These are phyloP conservation scores for Pestalotiopsis sp. DNA, from an alignment of 2,329 filamentous ascomycete genomes.

Conservation along the genomic window DNA sequence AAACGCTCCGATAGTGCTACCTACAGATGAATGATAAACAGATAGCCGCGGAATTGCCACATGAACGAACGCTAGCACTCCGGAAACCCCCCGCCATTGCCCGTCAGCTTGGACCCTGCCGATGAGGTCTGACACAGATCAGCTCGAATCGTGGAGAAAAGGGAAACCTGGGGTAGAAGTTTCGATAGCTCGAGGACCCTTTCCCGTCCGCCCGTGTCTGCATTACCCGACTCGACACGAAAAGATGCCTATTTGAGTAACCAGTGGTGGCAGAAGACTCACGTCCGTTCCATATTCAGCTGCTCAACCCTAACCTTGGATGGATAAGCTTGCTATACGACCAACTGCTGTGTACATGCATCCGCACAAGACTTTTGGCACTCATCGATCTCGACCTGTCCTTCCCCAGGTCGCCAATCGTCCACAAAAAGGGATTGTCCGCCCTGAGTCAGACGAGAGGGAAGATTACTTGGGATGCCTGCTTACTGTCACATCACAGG, in stretches of 20 bases:
- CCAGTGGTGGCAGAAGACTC: neutral
- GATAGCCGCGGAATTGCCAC: neutral
- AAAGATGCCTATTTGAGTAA: neutral
- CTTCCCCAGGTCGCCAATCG: neutral
- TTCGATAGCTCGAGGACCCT: neutral
- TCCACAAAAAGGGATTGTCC: neutral
- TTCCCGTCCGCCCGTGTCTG: neutral
- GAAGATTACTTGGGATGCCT: neutral
- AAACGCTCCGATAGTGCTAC: neutral
- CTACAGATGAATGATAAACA: too few relatives aligned
- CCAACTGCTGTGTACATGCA: neutral
- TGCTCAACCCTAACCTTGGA: neutral
- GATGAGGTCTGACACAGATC: neutral
- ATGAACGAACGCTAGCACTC: neutral
- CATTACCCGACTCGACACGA: neutral
- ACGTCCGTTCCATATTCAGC: neutral
- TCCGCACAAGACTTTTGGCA: neutral
- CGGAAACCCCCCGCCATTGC: neutral
- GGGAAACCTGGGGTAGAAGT: constrained; percentile 3
- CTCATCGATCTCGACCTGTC: neutral
- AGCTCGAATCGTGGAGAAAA: neutral
- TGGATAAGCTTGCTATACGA: neutral
- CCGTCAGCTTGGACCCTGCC: neutral
- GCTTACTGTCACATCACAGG: neutral
- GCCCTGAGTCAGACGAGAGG: neutral